These are phyloP conservation scores for Cercospora canescens DNA, from an alignment of 2,329 filamentous ascomycete genomes.

Conservation along the genomic window DNA sequence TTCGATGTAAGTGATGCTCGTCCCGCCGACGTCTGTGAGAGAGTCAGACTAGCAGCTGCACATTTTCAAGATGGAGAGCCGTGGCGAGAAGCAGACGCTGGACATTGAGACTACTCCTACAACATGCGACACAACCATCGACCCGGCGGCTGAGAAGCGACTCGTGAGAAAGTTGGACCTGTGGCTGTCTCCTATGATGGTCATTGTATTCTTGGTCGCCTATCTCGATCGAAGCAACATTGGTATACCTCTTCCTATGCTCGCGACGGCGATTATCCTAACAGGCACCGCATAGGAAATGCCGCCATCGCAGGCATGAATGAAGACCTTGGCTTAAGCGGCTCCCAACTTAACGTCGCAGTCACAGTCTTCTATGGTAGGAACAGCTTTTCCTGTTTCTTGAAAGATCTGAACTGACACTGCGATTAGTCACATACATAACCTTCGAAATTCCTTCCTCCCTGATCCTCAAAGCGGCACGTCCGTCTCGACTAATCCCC, in stretches of 20 bases:
- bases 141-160: conserved; percentile 50
- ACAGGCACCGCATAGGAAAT: conserved; percentile 48
- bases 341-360: conserved; percentile 66
- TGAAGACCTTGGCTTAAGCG: conserved; percentile 59
- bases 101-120: not conserved
- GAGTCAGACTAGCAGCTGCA: not conserved
- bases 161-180: conserved; percentile 66
- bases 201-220: conserved; percentile 71
- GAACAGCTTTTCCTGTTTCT: too few relatives aligned
- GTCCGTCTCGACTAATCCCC: conserved; percentile 42
- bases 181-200: conserved; percentile 65
- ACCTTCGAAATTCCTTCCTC: conserved; percentile 48
- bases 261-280: not conserved
- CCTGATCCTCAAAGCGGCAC: conserved; percentile 47
- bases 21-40: not conserved
- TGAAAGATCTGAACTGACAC: too few relatives aligned
- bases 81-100: not conserved
- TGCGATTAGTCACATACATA: conserved; percentile 49
- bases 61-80: not conserved
- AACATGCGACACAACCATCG: conserved; percentile 24
- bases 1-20: not conserved
- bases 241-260: too few relatives aligned
- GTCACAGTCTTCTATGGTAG: conserved; percentile 47
- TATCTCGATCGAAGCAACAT: conserved; percentile 68
- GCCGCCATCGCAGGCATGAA: conserved; percentile 66